These are phyloP conservation scores for Puccinia horiana DNA, from an alignment of 1,284 basidiomycete genomes.

Conservation along the genomic window DNA sequence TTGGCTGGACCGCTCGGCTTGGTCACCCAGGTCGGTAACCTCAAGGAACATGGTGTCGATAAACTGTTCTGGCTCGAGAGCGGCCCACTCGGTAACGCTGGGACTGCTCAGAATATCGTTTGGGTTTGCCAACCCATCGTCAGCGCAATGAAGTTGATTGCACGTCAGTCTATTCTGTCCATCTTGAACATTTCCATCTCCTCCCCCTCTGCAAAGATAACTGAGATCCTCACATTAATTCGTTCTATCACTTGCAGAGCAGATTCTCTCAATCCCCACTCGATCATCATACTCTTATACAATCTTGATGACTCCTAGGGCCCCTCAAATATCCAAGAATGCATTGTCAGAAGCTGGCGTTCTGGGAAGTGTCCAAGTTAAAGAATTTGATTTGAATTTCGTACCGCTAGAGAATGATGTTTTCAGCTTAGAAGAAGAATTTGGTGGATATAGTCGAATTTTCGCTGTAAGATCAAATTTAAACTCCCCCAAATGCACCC, in stretches of 20 bases:
- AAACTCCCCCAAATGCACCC: neutral
- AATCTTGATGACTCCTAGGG: slow-evolving; percentile 82
- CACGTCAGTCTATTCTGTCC: slow-evolving; percentile 66
- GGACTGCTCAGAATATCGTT: slow-evolving; percentile 78
- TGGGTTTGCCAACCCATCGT: slow-evolving; percentile 89
- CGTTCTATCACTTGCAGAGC: slow-evolving; percentile 65
- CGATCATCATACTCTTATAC: slow-evolving; percentile 73
- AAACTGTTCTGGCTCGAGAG: slow-evolving; percentile 99
- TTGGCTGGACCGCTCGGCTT: slow-evolving; percentile 89
- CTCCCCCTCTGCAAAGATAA: too few species aligned
- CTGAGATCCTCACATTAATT: neutral
- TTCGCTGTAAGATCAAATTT: slow-evolving; percentile 34
- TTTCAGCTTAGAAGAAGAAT: slow-evolving; percentile 80
- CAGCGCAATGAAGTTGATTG: slow-evolving; percentile 81
- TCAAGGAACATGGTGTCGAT: slow-evolving; percentile 98
- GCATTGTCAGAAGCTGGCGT: slow-evolving; percentile 89
- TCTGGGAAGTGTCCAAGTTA: slow-evolving; percentile 79
- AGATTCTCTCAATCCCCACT: slow-evolving; percentile 65
- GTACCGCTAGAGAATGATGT: slow-evolving; percentile 89
- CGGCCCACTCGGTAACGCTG: slow-evolving; percentile 73
- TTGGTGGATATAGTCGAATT: slow-evolving; percentile 62
- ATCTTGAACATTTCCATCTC: neutral
- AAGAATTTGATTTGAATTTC: slow-evolving; percentile 86
- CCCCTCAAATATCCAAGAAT: slow-evolving; percentile 78
- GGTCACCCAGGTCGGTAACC: slow-evolving; percentile 82